Conservation (phyloP, 164 flowering plant species). For the Liquidambar formosana region DNA sequence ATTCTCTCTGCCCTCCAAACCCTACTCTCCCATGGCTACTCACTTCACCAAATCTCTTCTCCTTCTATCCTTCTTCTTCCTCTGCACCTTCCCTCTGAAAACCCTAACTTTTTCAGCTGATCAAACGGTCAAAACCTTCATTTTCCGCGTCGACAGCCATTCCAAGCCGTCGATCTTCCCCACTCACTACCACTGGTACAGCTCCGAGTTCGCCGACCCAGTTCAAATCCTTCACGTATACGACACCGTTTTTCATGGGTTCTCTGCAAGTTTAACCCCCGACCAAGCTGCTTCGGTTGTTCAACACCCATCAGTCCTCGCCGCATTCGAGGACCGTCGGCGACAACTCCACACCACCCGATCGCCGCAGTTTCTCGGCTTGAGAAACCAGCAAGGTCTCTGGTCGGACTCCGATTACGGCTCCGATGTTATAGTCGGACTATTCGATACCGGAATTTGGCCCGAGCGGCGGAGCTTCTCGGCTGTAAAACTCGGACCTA, state of each 20-base stretch:
- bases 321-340: conserved; percentile 67
- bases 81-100: conserved; percentile 5
- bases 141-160: conserved; percentile 58
- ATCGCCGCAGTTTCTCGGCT: conserved; percentile 94
- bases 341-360: conserved; percentile 91
- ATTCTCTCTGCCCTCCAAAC: conserved; percentile 11
- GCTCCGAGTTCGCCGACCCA: conserved; percentile 59
- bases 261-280: conserved; percentile 68
- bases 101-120: conserved; percentile 1
- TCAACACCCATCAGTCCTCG: conserved; percentile 66
- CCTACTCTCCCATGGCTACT: conserved; percentile 17
- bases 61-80: conserved; percentile 11
- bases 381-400: conserved; percentile 75
- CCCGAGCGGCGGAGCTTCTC: conserved; percentile 91
- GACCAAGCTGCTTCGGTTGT: conserved; percentile 41
- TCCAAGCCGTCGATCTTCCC: conserved; percentile 87
- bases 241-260: conserved; percentile 88
- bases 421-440: conserved; percentile 81
- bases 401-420: conserved; percentile 96
- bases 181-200: conserved; percentile 83
- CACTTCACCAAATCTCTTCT: background rate
- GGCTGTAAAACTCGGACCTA: conserved; percentile 73
- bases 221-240: conserved; percentile 68
- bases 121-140: conserved; percentile 51
- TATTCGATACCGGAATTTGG: conserved; percentile 95